phyloP scores from a whole-genome alignment of 345 rosid genomes.

The Raphanus sativus region DNA sequence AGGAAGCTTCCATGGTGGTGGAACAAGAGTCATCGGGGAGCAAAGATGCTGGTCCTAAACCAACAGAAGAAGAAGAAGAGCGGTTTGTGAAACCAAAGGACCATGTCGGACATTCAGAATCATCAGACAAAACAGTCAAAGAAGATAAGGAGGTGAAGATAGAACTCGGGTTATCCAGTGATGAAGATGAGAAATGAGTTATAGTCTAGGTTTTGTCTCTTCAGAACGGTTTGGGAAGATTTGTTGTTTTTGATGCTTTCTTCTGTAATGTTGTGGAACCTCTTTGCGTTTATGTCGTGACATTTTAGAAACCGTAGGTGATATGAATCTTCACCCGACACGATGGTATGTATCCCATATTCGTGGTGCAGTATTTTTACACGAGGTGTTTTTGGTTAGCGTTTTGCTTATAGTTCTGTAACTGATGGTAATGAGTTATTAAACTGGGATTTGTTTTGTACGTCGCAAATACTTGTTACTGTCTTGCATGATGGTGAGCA shows the following conservation, averaged over 20 bases:
- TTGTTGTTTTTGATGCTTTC: slow-evolving; percentile 9
- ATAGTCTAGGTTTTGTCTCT: background rate
- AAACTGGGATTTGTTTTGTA: too few species aligned
- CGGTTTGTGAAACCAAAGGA: slow-evolving; percentile 1
- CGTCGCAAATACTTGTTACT: too few species aligned
- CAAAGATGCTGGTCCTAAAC: slow-evolving; percentile 25
- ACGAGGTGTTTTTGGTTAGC: too few species aligned
- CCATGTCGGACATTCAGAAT: slow-evolving; percentile 7
- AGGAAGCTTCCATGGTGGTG: slow-evolving; percentile 14
- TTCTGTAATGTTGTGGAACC: slow-evolving; percentile 16
- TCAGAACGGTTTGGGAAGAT: slow-evolving; percentile 15
- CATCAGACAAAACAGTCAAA: slow-evolving; percentile 9
- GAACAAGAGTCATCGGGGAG: slow-evolving; percentile 36
- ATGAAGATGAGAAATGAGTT: slow-evolving; percentile 38
- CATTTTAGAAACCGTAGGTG: background rate
- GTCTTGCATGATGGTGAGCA: too few species aligned
- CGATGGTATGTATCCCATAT: too few species aligned
- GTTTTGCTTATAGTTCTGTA: too few species aligned
- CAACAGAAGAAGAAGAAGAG: slow-evolving; percentile 11
- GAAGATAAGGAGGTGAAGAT: slow-evolving; percentile 32
- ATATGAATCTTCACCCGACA: too few species aligned
- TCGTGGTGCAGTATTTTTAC: too few species aligned
- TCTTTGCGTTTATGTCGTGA: background rate
- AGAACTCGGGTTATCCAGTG: slow-evolving; percentile 40
- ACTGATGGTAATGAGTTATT: too few species aligned